These are phyloP conservation scores for Tulasnella sp. DNA, from an alignment of 768 basidiomycete species.

Conservation along the genomic window DNA sequence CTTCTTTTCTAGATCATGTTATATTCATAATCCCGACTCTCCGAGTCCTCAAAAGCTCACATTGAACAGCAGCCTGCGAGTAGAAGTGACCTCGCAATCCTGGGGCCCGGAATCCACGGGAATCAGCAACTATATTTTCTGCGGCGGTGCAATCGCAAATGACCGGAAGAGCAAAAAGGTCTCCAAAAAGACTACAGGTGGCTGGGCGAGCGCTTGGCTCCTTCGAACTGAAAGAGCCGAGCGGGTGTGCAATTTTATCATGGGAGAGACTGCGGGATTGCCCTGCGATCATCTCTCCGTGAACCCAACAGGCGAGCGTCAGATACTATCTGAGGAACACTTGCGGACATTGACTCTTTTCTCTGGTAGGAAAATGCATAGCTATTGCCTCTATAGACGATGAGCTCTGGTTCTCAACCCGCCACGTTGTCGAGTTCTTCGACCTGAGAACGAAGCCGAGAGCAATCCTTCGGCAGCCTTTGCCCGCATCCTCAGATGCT, in stretches of 20 bases:
- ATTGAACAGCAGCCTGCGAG: neutral
- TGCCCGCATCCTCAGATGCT: neutral
- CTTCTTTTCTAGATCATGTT: neutral
- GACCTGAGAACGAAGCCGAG: neutral
- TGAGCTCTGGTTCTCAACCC: neutral
- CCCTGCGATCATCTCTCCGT: neutral
- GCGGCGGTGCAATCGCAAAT: neutral
- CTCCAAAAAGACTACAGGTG: neutral
- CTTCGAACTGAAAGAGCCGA: neutral
- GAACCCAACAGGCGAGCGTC: neutral
- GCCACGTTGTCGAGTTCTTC: neutral
- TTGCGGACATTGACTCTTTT: neutral
- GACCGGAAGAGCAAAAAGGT: neutral
- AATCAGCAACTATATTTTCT: neutral
- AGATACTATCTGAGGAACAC: neutral
- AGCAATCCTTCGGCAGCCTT: neutral
- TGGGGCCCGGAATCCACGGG: neutral
- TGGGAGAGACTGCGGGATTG: neutral
- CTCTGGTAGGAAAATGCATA: neutral
- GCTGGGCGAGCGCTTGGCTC: neutral
- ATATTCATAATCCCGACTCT: neutral
- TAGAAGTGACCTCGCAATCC: neutral
- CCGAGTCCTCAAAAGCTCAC: neutral
- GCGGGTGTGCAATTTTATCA: neutral
- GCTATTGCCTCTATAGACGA: neutral